phyloP scores from a whole-genome alignment of 1,284 basidiomycete genomes.

The Sutorius eximius region DNA sequence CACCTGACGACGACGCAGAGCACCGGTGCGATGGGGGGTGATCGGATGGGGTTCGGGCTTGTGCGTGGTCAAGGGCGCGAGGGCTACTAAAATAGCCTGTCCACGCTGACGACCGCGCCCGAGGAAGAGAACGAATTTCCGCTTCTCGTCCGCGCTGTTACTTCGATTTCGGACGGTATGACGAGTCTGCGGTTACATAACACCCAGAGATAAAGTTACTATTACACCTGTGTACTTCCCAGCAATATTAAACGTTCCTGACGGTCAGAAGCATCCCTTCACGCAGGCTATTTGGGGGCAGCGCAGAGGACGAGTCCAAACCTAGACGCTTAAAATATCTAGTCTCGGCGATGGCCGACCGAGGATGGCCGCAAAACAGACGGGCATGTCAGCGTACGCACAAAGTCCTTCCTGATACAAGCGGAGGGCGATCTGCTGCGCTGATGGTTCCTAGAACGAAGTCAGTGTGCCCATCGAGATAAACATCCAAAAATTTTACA shows the following conservation, averaged over 20 bases:
- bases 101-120: constrained; percentile 3
- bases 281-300: background rate
- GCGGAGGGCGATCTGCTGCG: constrained; percentile 14
- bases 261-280: constrained; percentile 5
- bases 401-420: background rate
- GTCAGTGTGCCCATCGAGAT: constrained; percentile 16
- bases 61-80: background rate
- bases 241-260: constrained; percentile 10
- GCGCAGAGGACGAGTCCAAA: background rate
- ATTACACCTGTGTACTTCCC: constrained; percentile 20
- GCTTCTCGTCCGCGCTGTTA: constrained; percentile 23
- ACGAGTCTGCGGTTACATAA: constrained; percentile 26
- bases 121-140: constrained; percentile 19
- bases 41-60: constrained; percentile 7
- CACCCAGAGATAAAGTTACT: constrained; percentile 25
- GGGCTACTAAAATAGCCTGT: constrained; percentile 21
- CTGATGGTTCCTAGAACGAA: constrained; percentile 27
- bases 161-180: constrained; percentile 14
- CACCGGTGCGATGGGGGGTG: background rate
- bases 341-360: background rate
- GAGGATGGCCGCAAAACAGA: background rate
- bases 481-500: constrained; percentile 13
- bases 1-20: constrained; percentile 15
- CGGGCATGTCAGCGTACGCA: background rate
- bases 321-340: background rate